Evolutionary conservation across 805 yeast genomes (phyloP).

Genomic region (Hanseniaspora guilliermondii): DNA sequence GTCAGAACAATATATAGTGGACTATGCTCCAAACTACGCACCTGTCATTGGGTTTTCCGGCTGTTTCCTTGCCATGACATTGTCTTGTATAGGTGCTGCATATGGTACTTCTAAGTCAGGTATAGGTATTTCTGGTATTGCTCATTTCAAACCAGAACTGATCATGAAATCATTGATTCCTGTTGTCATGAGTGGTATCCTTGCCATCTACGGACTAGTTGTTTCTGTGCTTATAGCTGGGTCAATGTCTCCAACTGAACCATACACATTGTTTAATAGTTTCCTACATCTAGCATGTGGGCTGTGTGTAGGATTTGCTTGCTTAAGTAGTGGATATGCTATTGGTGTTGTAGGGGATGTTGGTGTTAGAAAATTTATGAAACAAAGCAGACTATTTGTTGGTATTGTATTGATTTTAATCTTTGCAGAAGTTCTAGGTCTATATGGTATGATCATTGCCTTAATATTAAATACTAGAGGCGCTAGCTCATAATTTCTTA

Average conservation of each 20-base stretch:
- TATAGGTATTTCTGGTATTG: conserved; percentile 94
- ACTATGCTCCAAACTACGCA: conserved; percentile 80
- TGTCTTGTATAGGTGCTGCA: conserved; percentile 96
- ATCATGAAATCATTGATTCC: conserved; percentile 94
- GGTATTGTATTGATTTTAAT: conserved; percentile 81
- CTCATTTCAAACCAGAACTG: conserved; percentile 92
- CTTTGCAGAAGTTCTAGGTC: conserved; percentile 82
- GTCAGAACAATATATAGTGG: conserved; percentile 31
- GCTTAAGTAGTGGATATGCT: conserved; percentile 93
- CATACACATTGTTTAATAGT: conserved; percentile 86
- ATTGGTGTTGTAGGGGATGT: conserved; percentile 90
- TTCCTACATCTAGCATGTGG: conserved; percentile 97
- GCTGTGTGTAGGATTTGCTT: conserved; percentile 87
- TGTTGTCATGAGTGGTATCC: conserved; percentile 95
- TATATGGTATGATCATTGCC: conserved; percentile 91
- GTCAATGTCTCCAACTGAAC: conserved; percentile 62
- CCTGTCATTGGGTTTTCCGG: conserved; percentile 98
- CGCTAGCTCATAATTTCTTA: conserved; percentile 31
- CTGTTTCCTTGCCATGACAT: conserved; percentile 81
- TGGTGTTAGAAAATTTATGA: conserved; percentile 79
- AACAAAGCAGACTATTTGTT: conserved; percentile 76
- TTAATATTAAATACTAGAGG: conserved; percentile 85
- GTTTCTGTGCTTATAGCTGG: conserved; percentile 94
- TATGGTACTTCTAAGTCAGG: conserved; percentile 98
- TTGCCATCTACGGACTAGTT: conserved; percentile 92